Base-by-base conservation (phyloP, 768 basidiomycete species). In the Amanita muscaria region DNA sequence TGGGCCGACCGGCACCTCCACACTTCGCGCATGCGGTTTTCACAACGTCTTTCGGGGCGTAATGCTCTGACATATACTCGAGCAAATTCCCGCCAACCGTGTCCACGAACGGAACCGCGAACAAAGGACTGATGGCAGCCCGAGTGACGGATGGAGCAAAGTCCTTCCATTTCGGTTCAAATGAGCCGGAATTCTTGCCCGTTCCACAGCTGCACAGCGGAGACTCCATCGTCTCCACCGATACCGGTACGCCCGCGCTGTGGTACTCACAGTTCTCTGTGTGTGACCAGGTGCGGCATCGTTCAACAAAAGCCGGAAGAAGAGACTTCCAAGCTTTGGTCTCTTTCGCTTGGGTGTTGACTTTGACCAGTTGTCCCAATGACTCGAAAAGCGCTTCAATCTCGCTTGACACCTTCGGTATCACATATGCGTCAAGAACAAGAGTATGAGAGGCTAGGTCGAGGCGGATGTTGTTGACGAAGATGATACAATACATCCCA, bases 131-230 rank as follows among this genome's bases (percentile, higher is more conserved):
- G 29, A 82, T 57, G 0, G 74, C 80, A 4, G 68, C 58, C 7
- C 78, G 62, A 1, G 73, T 77, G 11, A 63, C 68, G 40, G 68
- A 69, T 5, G 65, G 65, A 1, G 65, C 65, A 9, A 79, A 52
- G 1, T 44, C 25, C 47, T 59, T 57, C 72, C 73, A 79, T 9
- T 52, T 48, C 12, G 51, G 57, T 0, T 50, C 50, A 48, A 79
- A 67, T 1, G 50, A 56, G 2, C 61, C 68, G 4, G 69, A 56
- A 38, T 70, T 66, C 34, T 76, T 64, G 2, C 76, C 77, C 29
- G 57, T 55, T 2, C 78, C 78, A 38, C 79, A 81, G 3, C 62
- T 63, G 49, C 80, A 82, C 19, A 79, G 56, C 0, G 76, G 74
- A 8, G 53, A 53, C 24, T 58, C 56, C 1, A 60, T 60, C 12